Evolutionary conservation across 202 grass and related monocot species (phyloP).

Genomic region (Setaria viridis): DNA sequence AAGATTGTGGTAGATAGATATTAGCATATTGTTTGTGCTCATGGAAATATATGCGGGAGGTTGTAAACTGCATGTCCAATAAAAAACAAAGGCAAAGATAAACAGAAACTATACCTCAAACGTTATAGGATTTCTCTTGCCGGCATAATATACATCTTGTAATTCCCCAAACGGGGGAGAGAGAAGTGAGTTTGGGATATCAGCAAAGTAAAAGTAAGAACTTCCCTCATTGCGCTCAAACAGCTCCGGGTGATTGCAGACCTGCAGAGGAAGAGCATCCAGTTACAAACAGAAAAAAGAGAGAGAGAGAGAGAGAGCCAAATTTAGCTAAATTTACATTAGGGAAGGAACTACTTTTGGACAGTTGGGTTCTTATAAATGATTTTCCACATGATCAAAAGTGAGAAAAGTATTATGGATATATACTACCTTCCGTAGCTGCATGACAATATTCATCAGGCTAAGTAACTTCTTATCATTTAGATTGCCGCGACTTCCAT

Average conservation of each 20-base stretch:
- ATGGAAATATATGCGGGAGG: slow-evolving; percentile 24
- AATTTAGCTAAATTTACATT: slow-evolving; percentile 15
- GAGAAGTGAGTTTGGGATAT: slow-evolving; percentile 87
- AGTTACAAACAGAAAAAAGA: slow-evolving; percentile 22
- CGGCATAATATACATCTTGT: slow-evolving; percentile 90
- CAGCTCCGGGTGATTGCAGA: slow-evolving; percentile 99
- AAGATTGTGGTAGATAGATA: slow-evolving; percentile 38
- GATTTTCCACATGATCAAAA: slow-evolving; percentile 24
- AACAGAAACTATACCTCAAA: slow-evolving; percentile 69
- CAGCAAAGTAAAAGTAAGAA: slow-evolving; percentile 92
- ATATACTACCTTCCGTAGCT: slow-evolving; percentile 90
- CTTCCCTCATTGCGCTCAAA: slow-evolving; percentile 99
- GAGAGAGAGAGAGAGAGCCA: background rate
- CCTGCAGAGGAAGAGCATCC: slow-evolving; percentile 52
- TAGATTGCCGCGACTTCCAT: slow-evolving; percentile 84
- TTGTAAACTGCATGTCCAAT: slow-evolving; percentile 11
- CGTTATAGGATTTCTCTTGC: slow-evolving; percentile 85
- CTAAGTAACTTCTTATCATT: slow-evolving; percentile 97
- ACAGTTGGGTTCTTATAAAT: background rate
- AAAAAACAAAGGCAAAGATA: slow-evolving; percentile 33
- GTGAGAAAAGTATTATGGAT: slow-evolving; percentile 1
- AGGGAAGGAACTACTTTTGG: background rate
- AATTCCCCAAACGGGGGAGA: slow-evolving; percentile 90
- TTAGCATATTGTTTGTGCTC: slow-evolving; percentile 33
- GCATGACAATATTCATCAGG: slow-evolving; percentile 99